Evolutionary conservation across 495 filamentous ascomycete genomes (phyloP).

Genomic region (Aeminium ludgeri): DNA sequence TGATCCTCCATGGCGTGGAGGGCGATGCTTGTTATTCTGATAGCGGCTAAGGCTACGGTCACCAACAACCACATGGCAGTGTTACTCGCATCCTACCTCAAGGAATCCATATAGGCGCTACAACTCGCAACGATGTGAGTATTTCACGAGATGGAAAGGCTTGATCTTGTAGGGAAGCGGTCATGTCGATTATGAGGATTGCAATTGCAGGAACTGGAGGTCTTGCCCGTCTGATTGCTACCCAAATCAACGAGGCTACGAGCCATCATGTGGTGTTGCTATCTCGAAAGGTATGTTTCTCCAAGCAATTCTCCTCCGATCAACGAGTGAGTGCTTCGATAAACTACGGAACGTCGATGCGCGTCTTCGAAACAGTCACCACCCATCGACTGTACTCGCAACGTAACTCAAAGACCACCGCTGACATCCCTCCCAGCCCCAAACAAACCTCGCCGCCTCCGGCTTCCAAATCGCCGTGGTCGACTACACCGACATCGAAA

Average conservation of each 20-base stretch:
- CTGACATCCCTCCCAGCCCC: constrained; percentile 7
- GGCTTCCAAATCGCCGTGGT: constrained; percentile 46
- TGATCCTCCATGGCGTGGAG: too few species aligned
- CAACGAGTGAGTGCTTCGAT: too few species aligned
- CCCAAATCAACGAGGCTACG: constrained; percentile 37
- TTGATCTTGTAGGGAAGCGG: not conserved
- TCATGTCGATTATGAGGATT: constrained; percentile 44
- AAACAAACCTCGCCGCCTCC: constrained; percentile 23
- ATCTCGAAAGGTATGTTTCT: constrained; percentile 38
- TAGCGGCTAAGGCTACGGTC: too few species aligned
- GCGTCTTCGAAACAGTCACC: too few species aligned
- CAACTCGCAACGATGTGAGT: not conserved
- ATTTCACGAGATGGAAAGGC: too few species aligned
- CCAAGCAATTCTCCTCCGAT: too few species aligned
- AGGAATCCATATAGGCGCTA: constrained; percentile 1
- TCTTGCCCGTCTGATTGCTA: constrained; percentile 46
- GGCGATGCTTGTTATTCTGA: too few species aligned
- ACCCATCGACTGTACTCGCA: too few species aligned
- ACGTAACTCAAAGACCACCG: not conserved
- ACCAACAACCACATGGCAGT: too few species aligned
- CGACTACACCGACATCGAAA: constrained; percentile 39
- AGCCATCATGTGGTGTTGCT: constrained; percentile 52
- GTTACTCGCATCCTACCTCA: too few species aligned
- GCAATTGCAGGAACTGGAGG: constrained; percentile 58
- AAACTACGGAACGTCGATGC: too few species aligned